Conservation (phyloP, 345 rosid species). For the Aquilaria yunnanensis region DNA sequence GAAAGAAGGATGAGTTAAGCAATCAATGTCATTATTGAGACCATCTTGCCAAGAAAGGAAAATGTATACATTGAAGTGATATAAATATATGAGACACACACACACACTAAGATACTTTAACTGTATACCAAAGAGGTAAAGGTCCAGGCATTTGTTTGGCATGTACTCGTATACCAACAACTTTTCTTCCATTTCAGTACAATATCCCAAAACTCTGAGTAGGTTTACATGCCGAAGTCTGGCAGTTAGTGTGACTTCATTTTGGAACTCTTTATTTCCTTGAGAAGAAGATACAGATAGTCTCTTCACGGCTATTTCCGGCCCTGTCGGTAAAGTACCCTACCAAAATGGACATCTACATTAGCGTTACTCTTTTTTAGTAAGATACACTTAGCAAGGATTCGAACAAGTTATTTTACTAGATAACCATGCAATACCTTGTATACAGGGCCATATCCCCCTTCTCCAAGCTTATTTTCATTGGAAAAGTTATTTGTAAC, state of each 20-base stretch:
- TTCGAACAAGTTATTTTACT: no score
- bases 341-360: background rate
- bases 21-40: background rate
- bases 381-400: no score
- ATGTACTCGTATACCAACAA: constrained; percentile 24
- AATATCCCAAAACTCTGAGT: constrained; percentile 13
- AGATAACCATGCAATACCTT: constrained; percentile 6
- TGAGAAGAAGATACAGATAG: constrained; percentile 19
- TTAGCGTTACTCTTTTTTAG: background rate
- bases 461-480: constrained; percentile 15
- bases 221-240: constrained; percentile 24
- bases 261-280: constrained; percentile 20
- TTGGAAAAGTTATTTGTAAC: constrained; percentile 17
- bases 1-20: background rate
- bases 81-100: background rate
- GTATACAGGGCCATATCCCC: constrained; percentile 22
- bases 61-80: background rate
- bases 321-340: constrained; percentile 17
- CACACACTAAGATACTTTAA: background rate
- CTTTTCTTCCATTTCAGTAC: constrained; percentile 19
- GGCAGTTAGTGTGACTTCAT: constrained; percentile 19
- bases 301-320: constrained; percentile 25
- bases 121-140: constrained; percentile 15
- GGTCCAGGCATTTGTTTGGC: constrained; percentile 25
- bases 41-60: no score